These are phyloP conservation scores for Leptographium radiaticola DNA, from an alignment of 2,329 filamentous ascomycete species.

Conservation along the genomic window DNA sequence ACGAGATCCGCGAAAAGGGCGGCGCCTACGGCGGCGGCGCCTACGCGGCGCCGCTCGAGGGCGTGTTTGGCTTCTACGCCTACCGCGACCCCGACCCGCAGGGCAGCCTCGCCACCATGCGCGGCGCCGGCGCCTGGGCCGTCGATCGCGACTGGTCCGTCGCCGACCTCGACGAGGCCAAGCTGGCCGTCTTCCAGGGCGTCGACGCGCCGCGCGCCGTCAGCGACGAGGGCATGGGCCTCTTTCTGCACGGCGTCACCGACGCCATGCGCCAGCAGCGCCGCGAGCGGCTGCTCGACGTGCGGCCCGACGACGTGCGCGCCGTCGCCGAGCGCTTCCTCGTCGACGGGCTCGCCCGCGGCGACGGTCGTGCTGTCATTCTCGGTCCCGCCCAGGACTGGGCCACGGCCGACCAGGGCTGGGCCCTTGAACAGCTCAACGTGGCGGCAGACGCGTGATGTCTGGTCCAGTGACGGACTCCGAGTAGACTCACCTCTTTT, in stretches of 20 bases:
- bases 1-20: constrained; percentile 95
- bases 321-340: constrained; percentile 72
- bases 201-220: constrained; percentile 83
- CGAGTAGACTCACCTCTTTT: no score
- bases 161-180: constrained; percentile 86
- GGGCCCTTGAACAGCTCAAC: constrained; percentile 68
- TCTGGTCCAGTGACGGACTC: no score
- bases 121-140: constrained; percentile 70
- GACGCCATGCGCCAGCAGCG: constrained; percentile 80
- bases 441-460: constrained; percentile 25
- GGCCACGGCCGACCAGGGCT: constrained; percentile 46
- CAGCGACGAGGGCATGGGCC: constrained; percentile 73
- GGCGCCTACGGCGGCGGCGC: constrained; percentile 92
- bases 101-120: constrained; percentile 78
- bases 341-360: constrained; percentile 49
- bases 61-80: constrained; percentile 86
- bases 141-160: constrained; percentile 65
- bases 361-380: constrained; percentile 53
- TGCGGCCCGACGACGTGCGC: constrained; percentile 66
- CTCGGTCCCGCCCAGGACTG: constrained; percentile 75
- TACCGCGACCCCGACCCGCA: constrained; percentile 93
- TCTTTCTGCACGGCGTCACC: constrained; percentile 74
- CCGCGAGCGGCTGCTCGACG: constrained; percentile 75
- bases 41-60: constrained; percentile 65
- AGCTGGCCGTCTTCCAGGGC: constrained; percentile 84